Percentiles rank a stretch among this genome's conserved stretches.
phyloP scores from a whole-genome alignment of 805 yeast species.

The Starmerella apis region DNA sequence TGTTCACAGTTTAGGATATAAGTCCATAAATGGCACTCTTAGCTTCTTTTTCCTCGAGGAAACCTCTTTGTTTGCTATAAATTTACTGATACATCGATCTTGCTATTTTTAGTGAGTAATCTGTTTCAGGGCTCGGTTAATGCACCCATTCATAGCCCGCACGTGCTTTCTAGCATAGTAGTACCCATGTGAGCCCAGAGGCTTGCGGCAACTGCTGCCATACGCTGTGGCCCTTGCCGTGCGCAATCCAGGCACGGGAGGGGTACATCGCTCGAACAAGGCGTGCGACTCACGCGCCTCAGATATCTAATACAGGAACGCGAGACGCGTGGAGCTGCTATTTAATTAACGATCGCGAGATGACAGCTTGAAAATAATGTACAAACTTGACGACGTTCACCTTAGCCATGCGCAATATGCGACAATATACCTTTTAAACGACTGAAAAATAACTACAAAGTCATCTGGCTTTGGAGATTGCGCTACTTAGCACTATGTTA shows the following conservation, averaged over 20 bases:
- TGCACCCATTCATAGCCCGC: background rate
- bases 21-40: too few species aligned
- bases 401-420: too few species aligned
- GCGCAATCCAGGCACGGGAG: background rate
- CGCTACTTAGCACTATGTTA: background rate
- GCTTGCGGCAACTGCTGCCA: background rate
- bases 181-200: background rate
- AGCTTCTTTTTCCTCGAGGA: too few species aligned
- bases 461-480: background rate
- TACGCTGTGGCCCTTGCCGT: background rate
- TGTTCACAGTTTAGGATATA: too few species aligned
- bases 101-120: background rate
- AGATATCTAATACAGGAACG: background rate
- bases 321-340: background rate
- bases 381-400: too few species aligned
- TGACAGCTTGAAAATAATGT: too few species aligned
- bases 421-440: too few species aligned
- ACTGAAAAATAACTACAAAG: background rate
- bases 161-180: background rate
- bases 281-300: background rate
- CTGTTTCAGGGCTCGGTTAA: background rate
- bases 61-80: background rate
- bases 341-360: background rate
- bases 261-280: background rate
- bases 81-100: background rate